Evolutionary conservation across 2,329 filamentous ascomycete species (phyloP).

Genomic region (Aspergillus tamarii): DNA sequence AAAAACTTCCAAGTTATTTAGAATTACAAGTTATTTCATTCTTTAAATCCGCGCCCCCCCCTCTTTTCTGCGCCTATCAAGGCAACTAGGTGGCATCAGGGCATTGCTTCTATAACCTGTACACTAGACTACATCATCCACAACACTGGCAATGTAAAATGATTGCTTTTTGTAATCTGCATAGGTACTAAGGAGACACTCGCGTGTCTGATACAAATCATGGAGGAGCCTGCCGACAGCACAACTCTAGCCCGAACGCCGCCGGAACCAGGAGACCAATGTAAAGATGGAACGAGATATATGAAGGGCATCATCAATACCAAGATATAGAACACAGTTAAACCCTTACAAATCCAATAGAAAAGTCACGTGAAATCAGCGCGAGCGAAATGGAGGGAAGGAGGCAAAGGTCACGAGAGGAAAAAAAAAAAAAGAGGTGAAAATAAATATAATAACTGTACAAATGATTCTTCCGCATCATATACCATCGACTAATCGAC

Average conservation of each 20-base stretch:
- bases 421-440: slow-evolving; percentile 28
- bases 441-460: slow-evolving; percentile 36
- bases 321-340: slow-evolving; percentile 22
- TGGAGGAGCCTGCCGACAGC: background rate
- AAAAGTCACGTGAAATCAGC: slow-evolving; percentile 3
- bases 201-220: background rate
- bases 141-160: background rate
- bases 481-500: slow-evolving; percentile 44
- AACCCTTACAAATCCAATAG: slow-evolving; percentile 16
- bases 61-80: background rate
- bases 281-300: background rate
- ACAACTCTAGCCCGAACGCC: slow-evolving; percentile 3
- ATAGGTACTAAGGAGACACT: background rate
- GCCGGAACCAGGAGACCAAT: slow-evolving; percentile 4
- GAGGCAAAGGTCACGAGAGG: slow-evolving; percentile 6
- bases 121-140: background rate
- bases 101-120: background rate
- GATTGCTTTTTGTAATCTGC: background rate
- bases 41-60: background rate
- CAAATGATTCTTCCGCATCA: slow-evolving; percentile 30
- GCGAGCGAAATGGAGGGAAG: slow-evolving; percentile 11
- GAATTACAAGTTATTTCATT: background rate
- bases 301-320: slow-evolving; percentile 14
- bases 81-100: background rate
- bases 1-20: background rate